Base-by-base conservation (phyloP, 1,284 basidiomycete genomes). In the Rhodofomes roseus region DNA sequence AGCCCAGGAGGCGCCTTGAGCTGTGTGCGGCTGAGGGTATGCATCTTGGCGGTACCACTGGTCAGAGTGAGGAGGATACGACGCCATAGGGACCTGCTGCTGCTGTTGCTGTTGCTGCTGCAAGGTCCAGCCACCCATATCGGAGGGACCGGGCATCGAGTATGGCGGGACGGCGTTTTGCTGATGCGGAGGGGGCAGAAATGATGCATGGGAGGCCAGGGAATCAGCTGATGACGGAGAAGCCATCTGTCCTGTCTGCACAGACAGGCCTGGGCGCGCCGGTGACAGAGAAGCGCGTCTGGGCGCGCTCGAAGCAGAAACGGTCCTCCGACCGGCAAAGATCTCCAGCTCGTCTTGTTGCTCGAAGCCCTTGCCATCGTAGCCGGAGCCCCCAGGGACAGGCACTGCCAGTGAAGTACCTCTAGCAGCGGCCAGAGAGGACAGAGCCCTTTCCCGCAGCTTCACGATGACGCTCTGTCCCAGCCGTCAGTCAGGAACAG, bases 261-360 rank as follows among this genome's bases (percentile, higher is more conserved):
- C 27, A 23, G 54, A 43, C 34, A 56, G 23, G 41, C 56, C 39
- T 34, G 29, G 41, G 27, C 46, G 50, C 18, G 50, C 34, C 11
- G 50, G 54, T 29, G 55, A 40, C 46, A 51, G 50, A 5, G 65
- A 67, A 9, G 67, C 65, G 11, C 67, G 70, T 23, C 68, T 69
- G 2, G 66, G 63, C 12, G 64, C 64, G 57, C 68, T 83, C 66
- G 78, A 81, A 55, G 84, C 82, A 6, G 70, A 61, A 34, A 70
- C 62, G 20, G 63, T 56, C n/a, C 66, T 69, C 36, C 66, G 64
- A 14, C 71, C 86, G 22, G 85, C 86, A 58, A 87, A 87, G 27
- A 88, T 75, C 41, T 86, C 84, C n/a, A 88, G 77, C 67, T 86
- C 85, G 62, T 88, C 83, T 48, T 79, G 84, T 50, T 84, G 81